Evolutionary conservation across 2,329 filamentous ascomycete species (phyloP), one percentile per base, ranked within the genome.

Genomic region (Clarireedia sp.): DNA sequence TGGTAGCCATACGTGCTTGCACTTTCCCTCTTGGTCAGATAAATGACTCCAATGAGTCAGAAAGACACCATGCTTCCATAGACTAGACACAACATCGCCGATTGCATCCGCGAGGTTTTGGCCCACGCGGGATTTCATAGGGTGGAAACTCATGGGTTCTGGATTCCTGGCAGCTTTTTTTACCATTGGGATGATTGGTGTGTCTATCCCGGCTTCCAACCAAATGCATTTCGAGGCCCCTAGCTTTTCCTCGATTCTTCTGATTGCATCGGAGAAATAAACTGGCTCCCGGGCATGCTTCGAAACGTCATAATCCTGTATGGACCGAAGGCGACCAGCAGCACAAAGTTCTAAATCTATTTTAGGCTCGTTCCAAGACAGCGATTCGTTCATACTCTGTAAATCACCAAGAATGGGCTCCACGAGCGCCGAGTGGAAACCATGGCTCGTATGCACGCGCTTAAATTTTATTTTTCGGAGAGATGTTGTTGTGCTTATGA

Each of bases 151-250:
- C 8, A 17, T n/a, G 10, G n/a, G 9, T n/a, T 19, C n/a, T 43
- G 40, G 19, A 8, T 17, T n/a, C 7, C n/a, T 17, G 16, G 40
- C n/a, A 43, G 40, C 40, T 21, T 19, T 43, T 9, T 48, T 38
- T 0, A 68, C 71, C 69, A 75, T 71, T 9, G 29, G 33, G 0
- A 69, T 70, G 17, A 69, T 65, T 6, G 63, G 50, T 6, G 65
- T 64, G 17, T 58, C 54, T 5, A 62, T 59, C 2, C 70, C 70
- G 7, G 69, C 70, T 51, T 73, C 71, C 5, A 73, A 59, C 64
- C 64, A 73, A 16, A 65, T 58, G 23, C 61, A 63, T 6, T 21
- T 17, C 26, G 26, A 29, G 1, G 55, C 29, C 0, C 59, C 56
- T 10, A 65, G 59, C 7, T 59, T 48, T 2, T 58, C 29, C 12